Base-by-base conservation (phyloP, 75 land plant genomes). In the Sequoiadendron giganteum region DNA sequence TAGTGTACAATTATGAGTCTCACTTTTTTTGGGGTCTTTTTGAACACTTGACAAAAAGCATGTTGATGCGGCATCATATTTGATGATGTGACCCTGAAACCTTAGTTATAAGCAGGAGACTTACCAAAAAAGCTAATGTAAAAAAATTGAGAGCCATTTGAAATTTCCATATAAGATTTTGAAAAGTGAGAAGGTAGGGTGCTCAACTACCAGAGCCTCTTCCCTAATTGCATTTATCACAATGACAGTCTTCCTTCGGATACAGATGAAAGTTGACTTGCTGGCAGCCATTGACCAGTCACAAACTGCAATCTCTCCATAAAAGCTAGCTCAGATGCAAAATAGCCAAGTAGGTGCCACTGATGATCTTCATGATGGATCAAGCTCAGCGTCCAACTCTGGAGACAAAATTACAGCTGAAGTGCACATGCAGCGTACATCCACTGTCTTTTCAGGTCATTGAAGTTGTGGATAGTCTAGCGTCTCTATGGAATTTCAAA, bases 241-340 rank as follows among this genome's bases (percentile, higher is more conserved):
- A 11, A 93, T 92, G 94, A 93, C 96, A 18, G 88, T 92, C 6
- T 96, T 94, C 87, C 28, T 96, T 47, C 89, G 96, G 5, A 96
- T 95, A 85, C 88, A 68, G 11, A 88, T 94, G 95, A 77, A 87
- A 9, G 87, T 92, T 32, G 90, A 90, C 81, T 25, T 89, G 13
- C 38, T 36, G 38, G 19, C 88, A 92, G 91, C 93, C n/a, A 75
- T 91, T 56, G 91, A 88, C 47, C 90, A 89, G 79, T 68, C 91
- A n/a, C 93, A 92, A 86, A 91, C 93, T 78, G 87, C 88, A 25
- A 88, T 90, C 18, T 90, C 93, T 14, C 85, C 75, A 83, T 91
- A 92, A 72, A 58, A 89, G 42, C 89, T 90, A n/a, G 87, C 80
- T 38, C 43, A 88, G 65, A 80, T 82, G 30, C 80, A 90, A 55